Evolutionary conservation across 495 filamentous ascomycete genomes (phyloP).

Genomic region (Aspergillus cavernicola): DNA sequence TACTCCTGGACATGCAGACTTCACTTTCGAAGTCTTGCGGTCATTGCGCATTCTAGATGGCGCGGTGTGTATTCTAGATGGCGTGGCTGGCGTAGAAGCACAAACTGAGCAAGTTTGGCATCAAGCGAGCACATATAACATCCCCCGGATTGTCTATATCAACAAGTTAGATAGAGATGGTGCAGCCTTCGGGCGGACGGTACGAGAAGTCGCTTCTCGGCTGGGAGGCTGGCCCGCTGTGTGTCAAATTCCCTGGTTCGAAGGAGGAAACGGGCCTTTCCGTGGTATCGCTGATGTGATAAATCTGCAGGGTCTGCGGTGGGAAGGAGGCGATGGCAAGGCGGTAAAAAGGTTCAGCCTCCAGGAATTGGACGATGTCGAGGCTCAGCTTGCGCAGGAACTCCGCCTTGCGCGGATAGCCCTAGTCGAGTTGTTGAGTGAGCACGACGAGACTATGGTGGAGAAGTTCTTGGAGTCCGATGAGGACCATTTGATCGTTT

Average conservation of each 20-base stretch:
- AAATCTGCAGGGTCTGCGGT: constrained; percentile 49
- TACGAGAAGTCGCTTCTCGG: constrained; percentile 76
- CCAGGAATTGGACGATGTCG: constrained; percentile 47
- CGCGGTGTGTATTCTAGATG: constrained; percentile 92
- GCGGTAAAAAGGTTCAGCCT: constrained; percentile 49
- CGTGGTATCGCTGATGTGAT: constrained; percentile 82
- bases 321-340: constrained; percentile 63
- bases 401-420: constrained; percentile 69
- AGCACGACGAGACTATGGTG: constrained; percentile 81
- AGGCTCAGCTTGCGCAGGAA: constrained; percentile 60
- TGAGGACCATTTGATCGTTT: constrained; percentile 66
- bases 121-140: constrained; percentile 79
- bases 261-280: constrained; percentile 66
- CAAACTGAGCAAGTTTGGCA: constrained; percentile 98
- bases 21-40: constrained; percentile 94
- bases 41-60: constrained; percentile 92
- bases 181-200: constrained; percentile 81
- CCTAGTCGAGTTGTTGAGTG: constrained; percentile 78
- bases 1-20: constrained; percentile 96
- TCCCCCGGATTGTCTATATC: constrained; percentile 83
- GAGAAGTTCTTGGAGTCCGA: constrained; percentile 75
- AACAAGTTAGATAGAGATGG: constrained; percentile 98
- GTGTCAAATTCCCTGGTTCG: constrained; percentile 94
- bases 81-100: constrained; percentile 94
- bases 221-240: constrained; percentile 83